Percentiles rank a stretch among this genome's conserved stretches.
phyloP scores from a whole-genome alignment of 345 rosid species.

The Linum lewisii region DNA sequence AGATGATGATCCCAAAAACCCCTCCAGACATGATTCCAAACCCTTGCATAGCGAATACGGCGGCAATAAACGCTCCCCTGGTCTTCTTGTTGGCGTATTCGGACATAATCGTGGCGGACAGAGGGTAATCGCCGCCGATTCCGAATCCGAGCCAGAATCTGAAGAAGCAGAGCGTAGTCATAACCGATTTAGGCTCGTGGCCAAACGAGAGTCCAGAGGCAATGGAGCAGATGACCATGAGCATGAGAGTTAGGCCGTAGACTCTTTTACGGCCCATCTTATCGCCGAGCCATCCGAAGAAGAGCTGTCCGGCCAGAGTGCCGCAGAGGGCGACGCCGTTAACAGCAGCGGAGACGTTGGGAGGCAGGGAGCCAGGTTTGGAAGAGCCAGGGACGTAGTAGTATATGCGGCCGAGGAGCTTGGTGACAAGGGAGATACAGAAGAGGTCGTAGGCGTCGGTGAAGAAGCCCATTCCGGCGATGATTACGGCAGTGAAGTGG shows the following conservation, averaged over 20 bases:
- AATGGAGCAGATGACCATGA: slow-evolving; percentile 56
- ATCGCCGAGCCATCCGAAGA: slow-evolving; percentile 82
- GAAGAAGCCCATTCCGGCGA: too few relatives aligned
- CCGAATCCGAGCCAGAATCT: slow-evolving; percentile 86
- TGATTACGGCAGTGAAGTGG: too few relatives aligned
- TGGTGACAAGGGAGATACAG: too few relatives aligned
- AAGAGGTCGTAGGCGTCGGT: too few relatives aligned
- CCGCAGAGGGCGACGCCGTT: slow-evolving; percentile 72
- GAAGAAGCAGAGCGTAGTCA: slow-evolving; percentile 67
- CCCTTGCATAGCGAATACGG: slow-evolving; percentile 94
- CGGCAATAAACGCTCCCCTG: slow-evolving; percentile 79
- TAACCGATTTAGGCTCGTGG: slow-evolving; percentile 29
- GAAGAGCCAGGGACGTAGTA: slow-evolving; percentile 45
- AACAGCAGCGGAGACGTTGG: slow-evolving; percentile 63
- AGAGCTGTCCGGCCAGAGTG: slow-evolving; percentile 62
- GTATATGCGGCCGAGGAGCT: slow-evolving; percentile 38
- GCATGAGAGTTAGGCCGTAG: slow-evolving; percentile 66
- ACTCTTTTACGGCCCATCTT: slow-evolving; percentile 66
- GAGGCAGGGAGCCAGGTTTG: slow-evolving; percentile 1
- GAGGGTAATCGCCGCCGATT: slow-evolving; percentile 75
- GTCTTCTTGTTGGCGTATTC: slow-evolving; percentile 85
- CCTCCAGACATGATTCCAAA: slow-evolving; percentile 78
- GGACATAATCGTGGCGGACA: slow-evolving; percentile 78
- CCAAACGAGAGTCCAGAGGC: slow-evolving; percentile 71
- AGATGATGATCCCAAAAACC: slow-evolving; percentile 43